Evolutionary conservation across 2,329 filamentous ascomycete species (phyloP).

Genomic region (Pseudogymnoascus sp.): DNA sequence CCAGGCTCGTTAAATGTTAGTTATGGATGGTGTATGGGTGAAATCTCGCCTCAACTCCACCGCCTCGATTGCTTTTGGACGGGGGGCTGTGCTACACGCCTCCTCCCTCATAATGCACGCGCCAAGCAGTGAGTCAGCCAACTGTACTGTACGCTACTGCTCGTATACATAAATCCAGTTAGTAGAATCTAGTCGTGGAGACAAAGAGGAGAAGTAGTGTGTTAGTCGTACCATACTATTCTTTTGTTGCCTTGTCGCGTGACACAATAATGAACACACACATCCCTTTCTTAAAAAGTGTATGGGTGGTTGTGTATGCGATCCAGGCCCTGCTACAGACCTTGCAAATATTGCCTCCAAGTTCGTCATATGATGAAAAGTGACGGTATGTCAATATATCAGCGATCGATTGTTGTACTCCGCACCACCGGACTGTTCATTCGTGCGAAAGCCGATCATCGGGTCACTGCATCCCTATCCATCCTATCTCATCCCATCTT

Average conservation of each 20-base stretch:
- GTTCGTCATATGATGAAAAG: neutral
- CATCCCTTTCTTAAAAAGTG: neutral
- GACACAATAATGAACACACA: neutral
- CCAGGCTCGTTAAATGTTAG: neutral
- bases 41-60: neutral
- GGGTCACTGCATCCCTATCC: no score
- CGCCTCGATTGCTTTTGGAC: neutral
- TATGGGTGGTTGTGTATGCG: neutral
- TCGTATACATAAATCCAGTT: no score
- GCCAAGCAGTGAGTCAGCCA: neutral
- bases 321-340: neutral
- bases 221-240: no score
- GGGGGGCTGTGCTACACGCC: neutral
- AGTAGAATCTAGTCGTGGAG: no score
- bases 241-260: neutral
- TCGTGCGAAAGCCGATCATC: neutral
- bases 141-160: neutral
- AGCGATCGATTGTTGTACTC: neutral
- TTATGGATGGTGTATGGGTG: neutral
- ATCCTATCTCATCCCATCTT: neutral
- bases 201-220: no score
- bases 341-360: neutral
- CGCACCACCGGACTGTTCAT: neutral
- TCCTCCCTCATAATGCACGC: neutral
- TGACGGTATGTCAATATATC: conserved; percentile 1